Conservation (phyloP, 805 yeast genomes). For the Wickerhamomyces bisporus region DNA sequence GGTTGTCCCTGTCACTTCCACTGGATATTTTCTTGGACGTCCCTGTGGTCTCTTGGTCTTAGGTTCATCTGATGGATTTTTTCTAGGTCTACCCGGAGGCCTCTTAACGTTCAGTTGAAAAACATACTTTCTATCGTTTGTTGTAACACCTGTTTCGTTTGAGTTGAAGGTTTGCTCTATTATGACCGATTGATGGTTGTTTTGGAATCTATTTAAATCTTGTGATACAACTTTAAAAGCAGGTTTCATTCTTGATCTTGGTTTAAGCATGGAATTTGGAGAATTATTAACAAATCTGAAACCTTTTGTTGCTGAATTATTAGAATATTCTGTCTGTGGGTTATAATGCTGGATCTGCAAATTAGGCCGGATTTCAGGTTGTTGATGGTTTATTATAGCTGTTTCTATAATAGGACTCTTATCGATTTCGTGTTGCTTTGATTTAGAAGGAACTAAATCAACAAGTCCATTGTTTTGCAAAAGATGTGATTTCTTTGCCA, state of each 20-base stretch:
- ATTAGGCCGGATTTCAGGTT: no score
- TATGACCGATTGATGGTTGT: conserved; percentile 10
- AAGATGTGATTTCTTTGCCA: no score
- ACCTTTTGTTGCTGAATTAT: conserved; percentile 3
- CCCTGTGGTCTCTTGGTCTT: conserved; percentile 30
- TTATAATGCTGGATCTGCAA: background rate
- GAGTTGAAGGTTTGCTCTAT: conserved; percentile 20
- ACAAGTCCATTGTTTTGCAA: no score
- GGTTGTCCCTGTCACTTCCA: conserved; percentile 6
- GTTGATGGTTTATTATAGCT: no score
- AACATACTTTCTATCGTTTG: conserved; percentile 12
- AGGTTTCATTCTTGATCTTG: conserved; percentile 20
- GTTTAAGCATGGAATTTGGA: conserved; percentile 14
- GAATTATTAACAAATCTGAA: conserved; percentile 23
- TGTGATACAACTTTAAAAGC: conserved; percentile 17
- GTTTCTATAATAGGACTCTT: no score
- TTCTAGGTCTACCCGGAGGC: conserved; percentile 47
- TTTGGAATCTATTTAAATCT: conserved; percentile 1
- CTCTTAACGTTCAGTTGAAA: conserved; percentile 28
- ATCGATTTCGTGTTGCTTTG: no score
- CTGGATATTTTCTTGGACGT: conserved; percentile 23
- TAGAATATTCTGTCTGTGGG: background rate
- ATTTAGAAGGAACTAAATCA: no score
- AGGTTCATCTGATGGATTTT: conserved; percentile 41
- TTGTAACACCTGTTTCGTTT: background rate